Percentiles rank a stretch among this genome's conserved stretches.
These are phyloP conservation scores for Melastoma candidum DNA, from an alignment of 441 rosid genomes.

Conservation along the genomic window DNA sequence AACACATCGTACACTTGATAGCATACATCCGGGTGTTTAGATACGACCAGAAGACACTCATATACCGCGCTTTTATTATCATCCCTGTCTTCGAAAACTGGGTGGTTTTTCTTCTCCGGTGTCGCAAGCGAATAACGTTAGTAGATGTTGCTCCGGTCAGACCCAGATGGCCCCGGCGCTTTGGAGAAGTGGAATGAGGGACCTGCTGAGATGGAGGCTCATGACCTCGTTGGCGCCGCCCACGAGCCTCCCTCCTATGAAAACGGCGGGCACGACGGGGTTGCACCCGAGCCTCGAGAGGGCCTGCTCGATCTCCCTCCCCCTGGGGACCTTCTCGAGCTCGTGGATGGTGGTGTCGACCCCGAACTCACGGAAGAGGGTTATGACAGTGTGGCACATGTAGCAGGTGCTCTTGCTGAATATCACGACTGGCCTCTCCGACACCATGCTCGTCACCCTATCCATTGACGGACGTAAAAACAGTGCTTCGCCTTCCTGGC, in stretches of 20 bases:
- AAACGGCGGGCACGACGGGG: slow-evolving; percentile 51
- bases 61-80: no score
- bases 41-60: no score
- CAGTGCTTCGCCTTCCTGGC: no score
- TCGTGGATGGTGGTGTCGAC: slow-evolving; percentile 56
- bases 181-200: slow-evolving; percentile 59
- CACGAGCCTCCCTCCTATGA: slow-evolving; percentile 63
- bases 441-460: slow-evolving; percentile 38
- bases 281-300: slow-evolving; percentile 45
- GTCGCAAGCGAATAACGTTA: background rate
- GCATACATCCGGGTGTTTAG: no score
- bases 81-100: no score
- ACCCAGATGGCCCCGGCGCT: slow-evolving; percentile 69
- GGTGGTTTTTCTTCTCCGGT: no score
- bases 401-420: slow-evolving; percentile 65
- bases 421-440: slow-evolving; percentile 69
- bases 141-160: slow-evolving; percentile 9
- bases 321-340: slow-evolving; percentile 50
- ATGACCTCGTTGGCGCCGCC: slow-evolving; percentile 70
- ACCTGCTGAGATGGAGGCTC: slow-evolving; percentile 65
- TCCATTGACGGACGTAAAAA: slow-evolving; percentile 31
- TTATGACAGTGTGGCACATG: slow-evolving; percentile 69
- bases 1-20: no score
- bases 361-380: slow-evolving; percentile 52
- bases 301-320: slow-evolving; percentile 61